Base-by-base conservation (phyloP, 2,329 filamentous ascomycete species). In the Claviceps sp. region DNA sequence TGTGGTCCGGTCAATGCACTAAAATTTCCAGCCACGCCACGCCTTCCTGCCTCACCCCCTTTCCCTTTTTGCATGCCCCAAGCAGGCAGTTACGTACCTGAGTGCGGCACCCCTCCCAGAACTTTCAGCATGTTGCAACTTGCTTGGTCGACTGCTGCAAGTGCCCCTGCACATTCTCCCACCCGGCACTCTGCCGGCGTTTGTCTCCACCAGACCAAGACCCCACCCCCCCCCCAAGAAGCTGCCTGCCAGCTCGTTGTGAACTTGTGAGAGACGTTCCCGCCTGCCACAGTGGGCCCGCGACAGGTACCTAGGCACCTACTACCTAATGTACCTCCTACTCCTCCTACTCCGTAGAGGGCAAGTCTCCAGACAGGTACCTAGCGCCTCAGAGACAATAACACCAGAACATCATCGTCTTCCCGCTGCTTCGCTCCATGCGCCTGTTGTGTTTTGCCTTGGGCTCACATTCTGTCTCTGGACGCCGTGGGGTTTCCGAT, bases 181-280 rank as follows among this genome's bases (percentile, higher is more conserved):
- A 52, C 47, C 52, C 42, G 52, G 50, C 46, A 52, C 50, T 54
- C 50, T 54, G 22, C 52, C 47, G 50, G 47, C 37, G 37, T 47
- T 34, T 37, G 34, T 46, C 41, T 54, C 52, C 52, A 50, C 48
- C 18, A 48, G 7, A 4, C 26, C 20, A 13, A 43, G 4, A 42
- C 8, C 40, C 11, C 4, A 18, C 14, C 18, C 8, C 40, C 18
- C 40, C 40, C n/a, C 3, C 20, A 24, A 43, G 18, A 11, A 34
- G 9, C 30, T 34, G 30, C 30, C 41, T 43, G 41, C 41, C 20
- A 13, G 41, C 42, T 22, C 14, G 42, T 44, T 9, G 16, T 24
- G 18, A 24, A 24, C 24, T 24, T 24, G 24, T 44, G 42, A 44
- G 42, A 44, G 42, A 44, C 22, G 22, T 24, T 44, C 42, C 42